Base-by-base conservation (phyloP, 78 protist genomes). In the Trichosphaerium sp. region DNA sequence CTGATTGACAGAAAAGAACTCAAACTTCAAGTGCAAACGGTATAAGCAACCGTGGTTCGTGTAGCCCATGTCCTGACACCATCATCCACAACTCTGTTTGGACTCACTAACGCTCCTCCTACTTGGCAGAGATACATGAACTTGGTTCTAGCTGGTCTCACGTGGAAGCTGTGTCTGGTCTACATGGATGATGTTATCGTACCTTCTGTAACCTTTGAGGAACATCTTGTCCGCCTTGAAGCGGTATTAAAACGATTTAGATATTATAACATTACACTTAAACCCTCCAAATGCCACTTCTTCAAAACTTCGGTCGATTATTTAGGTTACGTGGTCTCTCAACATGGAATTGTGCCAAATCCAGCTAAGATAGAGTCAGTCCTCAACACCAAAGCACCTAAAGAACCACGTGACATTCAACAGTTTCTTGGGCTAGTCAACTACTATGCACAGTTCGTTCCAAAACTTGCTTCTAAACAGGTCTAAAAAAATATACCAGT, bases 161-260 rank as follows among this genome's bases (percentile, higher is more conserved):
- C 49, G 3, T 38, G 34, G 49, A 44, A 40, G n/a, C 18, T 21
- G 15, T 15, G 15, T 15, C 15, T 44, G 15, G 49, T 49, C 18
- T 74, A 52, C 63, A 31, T 74, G 2, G 80, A 74, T 60, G 80
- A 74, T 65, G 37, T 74, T 26, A 12, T 74, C 28, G 56, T 74
- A 28, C 25, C 39, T 55, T 11, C 58, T 26, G 15, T 21, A 4
- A 29, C 3, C 39, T 8, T 25, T 56, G 5, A 29, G 10, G 76
- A 71, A 32, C 66, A 58, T 47, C 37, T 23, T 5, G 6, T 23
- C 48, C 65, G 61, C 42, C 47, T 71, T 29, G 29, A 38, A 3
- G 37, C n/a, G n/a, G 76, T 71, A 18, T 11, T 71, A 11, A 32
- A 18, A 25, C 21, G 44, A 7, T 60, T 71, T 29, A 41, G 12